Percentiles rank a stretch among this genome's conserved stretches.
Conservation (phyloP, 106 monocot genomes). For the Platanthera zijinensis region DNA sequence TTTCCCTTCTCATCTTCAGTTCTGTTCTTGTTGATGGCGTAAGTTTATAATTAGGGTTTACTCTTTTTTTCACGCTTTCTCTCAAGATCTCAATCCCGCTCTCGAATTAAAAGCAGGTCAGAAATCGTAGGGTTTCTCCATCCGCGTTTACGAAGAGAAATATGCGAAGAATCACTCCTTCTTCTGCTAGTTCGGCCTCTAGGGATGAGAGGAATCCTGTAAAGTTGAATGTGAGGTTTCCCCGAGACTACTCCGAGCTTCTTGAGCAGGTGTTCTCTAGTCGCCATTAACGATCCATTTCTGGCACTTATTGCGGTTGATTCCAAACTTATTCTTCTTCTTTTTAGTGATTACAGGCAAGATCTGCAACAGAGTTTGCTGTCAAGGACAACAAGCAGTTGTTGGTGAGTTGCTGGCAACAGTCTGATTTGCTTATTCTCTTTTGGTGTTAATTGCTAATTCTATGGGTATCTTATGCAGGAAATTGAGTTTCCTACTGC, state of each 20-base stretch:
- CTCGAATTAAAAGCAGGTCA: neutral
- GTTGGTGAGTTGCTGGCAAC: conserved; percentile 44
- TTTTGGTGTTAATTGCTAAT: neutral
- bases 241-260: conserved; percentile 48
- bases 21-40: neutral
- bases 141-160: neutral
- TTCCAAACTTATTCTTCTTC: neutral
- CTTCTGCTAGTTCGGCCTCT: neutral
- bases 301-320: neutral
- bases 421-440: neutral
- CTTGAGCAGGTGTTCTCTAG: conserved; percentile 33
- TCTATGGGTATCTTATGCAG: conserved; percentile 24
- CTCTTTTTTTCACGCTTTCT: neutral
- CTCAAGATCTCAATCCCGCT: neutral
- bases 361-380: conserved; percentile 61
- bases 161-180: neutral
- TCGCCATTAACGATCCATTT: neutral
- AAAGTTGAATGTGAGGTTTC: conserved; percentile 29
- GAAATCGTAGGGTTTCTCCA: neutral
- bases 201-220: neutral
- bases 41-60: neutral
- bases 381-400: conserved; percentile 62
- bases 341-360: conserved; percentile 66
- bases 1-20: neutral
- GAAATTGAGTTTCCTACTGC: conserved; percentile 96